These are phyloP conservation scores for Bolboschoenoplectus hybrid DNA, from an alignment of 202 grass and related monocot species.

Conservation along the genomic window DNA sequence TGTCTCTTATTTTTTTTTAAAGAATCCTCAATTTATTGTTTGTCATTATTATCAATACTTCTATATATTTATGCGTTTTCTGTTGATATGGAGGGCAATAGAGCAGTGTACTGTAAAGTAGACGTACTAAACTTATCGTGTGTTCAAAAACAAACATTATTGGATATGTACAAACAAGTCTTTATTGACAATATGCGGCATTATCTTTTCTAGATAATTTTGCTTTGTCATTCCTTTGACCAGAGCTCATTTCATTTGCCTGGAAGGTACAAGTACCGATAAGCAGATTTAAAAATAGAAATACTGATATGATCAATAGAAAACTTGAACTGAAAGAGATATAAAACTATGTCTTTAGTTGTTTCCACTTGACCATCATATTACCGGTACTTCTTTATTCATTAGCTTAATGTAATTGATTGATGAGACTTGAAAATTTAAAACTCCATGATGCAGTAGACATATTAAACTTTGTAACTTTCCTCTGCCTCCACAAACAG, in stretches of 20 bases:
- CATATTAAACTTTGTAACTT: not conserved
- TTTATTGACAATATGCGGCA: not conserved
- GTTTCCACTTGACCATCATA: slow-evolving; percentile 17
- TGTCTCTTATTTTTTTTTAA: not conserved
- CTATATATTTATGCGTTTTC: not conserved
- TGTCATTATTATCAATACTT: not conserved
- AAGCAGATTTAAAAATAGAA: slow-evolving; percentile 17
- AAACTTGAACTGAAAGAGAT: not conserved
- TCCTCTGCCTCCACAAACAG: not conserved
- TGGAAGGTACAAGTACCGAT: not conserved
- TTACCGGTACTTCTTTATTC: not conserved
- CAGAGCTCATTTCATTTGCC: slow-evolving; percentile 1
- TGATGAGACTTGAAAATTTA: not conserved
- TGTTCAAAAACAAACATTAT: not conserved
- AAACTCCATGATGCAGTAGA: not conserved
- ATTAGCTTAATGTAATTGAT: not conserved
- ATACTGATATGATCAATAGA: not conserved
- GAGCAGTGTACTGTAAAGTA: not conserved
- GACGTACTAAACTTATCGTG: not conserved
- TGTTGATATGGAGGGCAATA: not conserved
- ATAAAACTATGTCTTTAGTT: slow-evolving; percentile 12
- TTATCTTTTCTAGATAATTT: slow-evolving; percentile 24
- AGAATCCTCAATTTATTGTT: not conserved
- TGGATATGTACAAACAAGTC: not conserved
- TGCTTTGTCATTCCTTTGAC: slow-evolving; percentile 10